A percentile compares a stretch with the other conserved stretches of the same genome.
These are phyloP conservation scores for Ogataea haglerorum DNA, from an alignment of 805 yeast species.

Conservation along the genomic window DNA sequence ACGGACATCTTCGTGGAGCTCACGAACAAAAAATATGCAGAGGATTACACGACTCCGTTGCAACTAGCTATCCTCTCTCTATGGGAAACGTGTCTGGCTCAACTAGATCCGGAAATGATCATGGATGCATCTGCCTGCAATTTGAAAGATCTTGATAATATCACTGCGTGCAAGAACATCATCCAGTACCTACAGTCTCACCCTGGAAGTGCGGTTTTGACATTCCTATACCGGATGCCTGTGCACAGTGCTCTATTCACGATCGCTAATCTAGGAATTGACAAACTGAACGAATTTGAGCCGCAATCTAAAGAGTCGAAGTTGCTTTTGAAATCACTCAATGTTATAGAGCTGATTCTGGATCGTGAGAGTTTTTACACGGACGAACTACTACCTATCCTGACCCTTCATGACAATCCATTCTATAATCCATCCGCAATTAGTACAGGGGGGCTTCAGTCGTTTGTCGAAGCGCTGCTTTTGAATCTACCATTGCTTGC, in stretches of 20 bases:
- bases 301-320: conserved; percentile 32
- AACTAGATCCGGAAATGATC: conserved; percentile 52
- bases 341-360: conserved; percentile 44
- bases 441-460: conserved; percentile 58
- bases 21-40: conserved; percentile 35
- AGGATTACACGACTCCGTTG: conserved; percentile 38
- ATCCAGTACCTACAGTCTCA: conserved; percentile 55
- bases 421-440: conserved; percentile 40
- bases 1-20: conserved; percentile 61
- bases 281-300: conserved; percentile 43
- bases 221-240: conserved; percentile 57
- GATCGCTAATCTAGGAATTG: conserved; percentile 58
- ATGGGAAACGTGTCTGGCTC: conserved; percentile 43
- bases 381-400: conserved; percentile 50
- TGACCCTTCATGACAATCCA: conserved; percentile 40
- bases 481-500: conserved; percentile 70
- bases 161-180: conserved; percentile 44
- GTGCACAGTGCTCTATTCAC: conserved; percentile 55
- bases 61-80: conserved; percentile 54
- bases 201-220: conserved; percentile 65
- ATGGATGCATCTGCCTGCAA: conserved; percentile 48
- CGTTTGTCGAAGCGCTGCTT: conserved; percentile 69
- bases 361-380: conserved; percentile 56
- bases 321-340: conserved; percentile 40
- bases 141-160: conserved; percentile 42